These are phyloP conservation scores for Trametes sp. DNA, from an alignment of 1,284 basidiomycete species.

Conservation along the genomic window DNA sequence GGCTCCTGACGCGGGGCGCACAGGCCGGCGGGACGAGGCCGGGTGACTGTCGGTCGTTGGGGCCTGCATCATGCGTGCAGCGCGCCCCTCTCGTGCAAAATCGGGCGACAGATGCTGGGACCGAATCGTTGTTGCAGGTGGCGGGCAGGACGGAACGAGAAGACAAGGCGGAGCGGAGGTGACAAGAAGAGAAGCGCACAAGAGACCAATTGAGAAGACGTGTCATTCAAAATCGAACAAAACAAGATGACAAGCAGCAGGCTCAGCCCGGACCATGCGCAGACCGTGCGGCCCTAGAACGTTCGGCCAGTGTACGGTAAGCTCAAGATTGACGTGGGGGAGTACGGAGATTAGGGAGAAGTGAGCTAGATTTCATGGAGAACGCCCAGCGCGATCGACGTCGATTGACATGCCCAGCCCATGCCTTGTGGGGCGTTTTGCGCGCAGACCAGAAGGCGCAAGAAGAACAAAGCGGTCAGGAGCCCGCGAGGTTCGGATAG, in stretches of 20 bases:
- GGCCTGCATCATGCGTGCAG: too few relatives aligned
- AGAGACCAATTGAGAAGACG: background rate
- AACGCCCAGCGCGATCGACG: constrained; percentile 10
- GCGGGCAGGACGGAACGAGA: background rate
- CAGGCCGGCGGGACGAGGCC: too few relatives aligned
- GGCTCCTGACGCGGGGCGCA: too few relatives aligned
- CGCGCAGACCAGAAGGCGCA: background rate
- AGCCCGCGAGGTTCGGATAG: too few relatives aligned
- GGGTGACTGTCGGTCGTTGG: too few relatives aligned
- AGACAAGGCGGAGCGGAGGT: background rate
- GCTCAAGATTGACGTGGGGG: constrained; percentile 11
- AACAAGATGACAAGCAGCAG: background rate
- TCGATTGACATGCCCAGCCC: constrained; percentile 18
- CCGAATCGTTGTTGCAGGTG: background rate
- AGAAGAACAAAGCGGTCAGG: too few relatives aligned
- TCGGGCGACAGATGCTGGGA: too few relatives aligned
- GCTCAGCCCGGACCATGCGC: constrained; percentile 9
- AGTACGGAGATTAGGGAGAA: constrained; percentile 14
- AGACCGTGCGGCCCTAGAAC: constrained; percentile 18
- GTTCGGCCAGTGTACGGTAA: background rate
- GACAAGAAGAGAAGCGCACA: background rate
- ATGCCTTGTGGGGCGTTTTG: constrained; percentile 1
- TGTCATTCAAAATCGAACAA: too few relatives aligned
- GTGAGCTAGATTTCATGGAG: background rate
- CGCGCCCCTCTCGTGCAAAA: too few relatives aligned